Base-by-base conservation (phyloP, 148 eudicot species). In the Limonium bicolor region DNA sequence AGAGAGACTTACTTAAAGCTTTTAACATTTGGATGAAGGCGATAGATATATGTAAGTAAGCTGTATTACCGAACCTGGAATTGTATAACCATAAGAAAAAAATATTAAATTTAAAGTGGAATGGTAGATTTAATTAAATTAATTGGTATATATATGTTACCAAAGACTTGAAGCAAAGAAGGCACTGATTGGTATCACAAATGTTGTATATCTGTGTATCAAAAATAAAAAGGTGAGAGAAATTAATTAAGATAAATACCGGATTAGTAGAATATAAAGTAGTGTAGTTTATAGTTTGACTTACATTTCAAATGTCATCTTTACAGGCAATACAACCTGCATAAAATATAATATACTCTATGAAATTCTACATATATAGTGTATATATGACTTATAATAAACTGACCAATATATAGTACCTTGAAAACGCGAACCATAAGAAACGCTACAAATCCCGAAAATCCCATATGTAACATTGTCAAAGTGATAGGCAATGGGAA, bases 391-490 rank as follows among this genome's bases (percentile, higher is more conserved):
- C n/a, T n/a, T n/a, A n/a, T n/a, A n/a, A n/a, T n/a, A n/a, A n/a
- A n/a, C n/a, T n/a, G n/a, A n/a, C n/a, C n/a, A n/a, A n/a, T n/a
- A n/a, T n/a, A n/a, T n/a, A n/a, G n/a, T 77, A 90, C 97, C 97
- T 90, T 90, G 52, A 90, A 72, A 59, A 90, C 87, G 46, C 95
- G 97, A 46, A 90, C 66, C 40, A 90, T 80, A 63, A 90, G 48
- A 67, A 90, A 90, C 10, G 97, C 87, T 43, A 90, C 92, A 19
- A 68, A 16, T 60, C 95, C 95, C 26, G 97, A 90, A 60, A 90
- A 84, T 20, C 97, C 97, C 97, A 90, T 90, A 60, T 90, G 97
- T 54, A 90, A 78, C 97, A 90, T 90, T 22, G 97, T 90, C 22
- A 90, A 87, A 27, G 97, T 90, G 46, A 90, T 85, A 30, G 95